Base-by-base conservation (phyloP, 1,284 basidiomycete species). In the Moniliophthora roreri region DNA sequence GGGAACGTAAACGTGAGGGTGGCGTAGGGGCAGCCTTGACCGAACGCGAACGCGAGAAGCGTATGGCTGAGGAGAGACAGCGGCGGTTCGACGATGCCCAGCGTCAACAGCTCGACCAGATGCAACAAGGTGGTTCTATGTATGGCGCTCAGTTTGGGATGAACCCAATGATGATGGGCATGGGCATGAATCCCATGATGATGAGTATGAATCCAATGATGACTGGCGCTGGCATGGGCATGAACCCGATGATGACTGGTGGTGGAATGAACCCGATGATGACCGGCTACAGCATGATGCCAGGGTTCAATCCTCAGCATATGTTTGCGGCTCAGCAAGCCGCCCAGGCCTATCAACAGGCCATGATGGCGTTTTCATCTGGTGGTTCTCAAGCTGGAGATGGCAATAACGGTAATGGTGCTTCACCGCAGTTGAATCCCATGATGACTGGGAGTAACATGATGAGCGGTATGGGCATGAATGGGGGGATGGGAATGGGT, bases 21-120 rank as follows among this genome's bases (percentile, higher is more conserved):
- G 96, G 96, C 23, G 84, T 97, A 28, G 96, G 96, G 52, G 95
- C 95, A 26, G 85, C 93, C 1, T 75, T 99, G 60, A 98, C 96
- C 1, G 95, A 98, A 72, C 84, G 95, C 36, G 95, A 98, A 71
- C 83, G 95, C 45, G 94, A 98, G 67, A 90, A 93, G 66, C 81
- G 95, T 23, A 55, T 92, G 23, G 93, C 90, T 18, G 92, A 96
- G 72, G 95, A 96, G 58, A 80, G 95, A 40, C 94, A 96, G 66
- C 84, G 95, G 60, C 90, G 95, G 67, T 82, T 94, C 56, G 92
- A 97, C 67, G 92, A 95, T 34, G 80, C 91, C 55, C 93, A 97
- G 66, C 82, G 87, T 52, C 87, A 92, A 69, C 94, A 96, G 66
- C 75, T 93, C 58, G 91, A 95, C 62, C 89, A 91, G 66, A 89